These are phyloP conservation scores for Daldinia loculata DNA, from an alignment of 495 filamentous ascomycete species.

Conservation along the genomic window DNA sequence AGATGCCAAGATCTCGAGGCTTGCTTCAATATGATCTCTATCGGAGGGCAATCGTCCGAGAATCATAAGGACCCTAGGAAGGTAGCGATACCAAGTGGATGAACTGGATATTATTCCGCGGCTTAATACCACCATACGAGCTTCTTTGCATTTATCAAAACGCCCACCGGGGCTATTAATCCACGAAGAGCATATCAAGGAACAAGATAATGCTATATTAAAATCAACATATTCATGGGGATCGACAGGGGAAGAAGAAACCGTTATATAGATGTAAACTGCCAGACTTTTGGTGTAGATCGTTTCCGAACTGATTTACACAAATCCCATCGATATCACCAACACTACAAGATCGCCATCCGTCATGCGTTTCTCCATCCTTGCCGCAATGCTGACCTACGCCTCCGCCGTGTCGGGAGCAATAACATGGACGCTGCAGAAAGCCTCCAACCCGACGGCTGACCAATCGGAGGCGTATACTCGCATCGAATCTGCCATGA, in stretches of 20 bases:
- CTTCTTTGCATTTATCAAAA: background rate
- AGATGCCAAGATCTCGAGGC: slow-evolving; percentile 1
- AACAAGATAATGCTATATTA: background rate
- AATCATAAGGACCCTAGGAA: background rate
- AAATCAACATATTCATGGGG: background rate
- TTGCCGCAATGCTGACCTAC: slow-evolving; percentile 38
- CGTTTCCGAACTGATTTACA: background rate
- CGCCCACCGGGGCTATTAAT: background rate
- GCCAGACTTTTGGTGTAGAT: background rate
- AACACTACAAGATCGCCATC: background rate
- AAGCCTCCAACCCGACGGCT: slow-evolving; percentile 44
- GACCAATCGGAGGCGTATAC: slow-evolving; percentile 54
- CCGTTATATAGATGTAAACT: background rate
- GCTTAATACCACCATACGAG: background rate
- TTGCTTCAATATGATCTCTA: background rate
- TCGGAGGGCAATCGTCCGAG: slow-evolving; percentile 5
- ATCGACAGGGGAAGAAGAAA: background rate
- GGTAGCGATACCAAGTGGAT: background rate
- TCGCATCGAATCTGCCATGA: slow-evolving; percentile 52
- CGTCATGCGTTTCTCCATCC: slow-evolving; percentile 47
- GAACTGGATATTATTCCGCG: background rate
- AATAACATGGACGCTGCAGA: slow-evolving; percentile 47
- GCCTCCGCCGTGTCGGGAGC: slow-evolving; percentile 42
- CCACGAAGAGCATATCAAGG: background rate
- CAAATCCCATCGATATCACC: background rate